phyloP scores from a whole-genome alignment of 2,329 filamentous ascomycete species.

The Fusarium compactum region DNA sequence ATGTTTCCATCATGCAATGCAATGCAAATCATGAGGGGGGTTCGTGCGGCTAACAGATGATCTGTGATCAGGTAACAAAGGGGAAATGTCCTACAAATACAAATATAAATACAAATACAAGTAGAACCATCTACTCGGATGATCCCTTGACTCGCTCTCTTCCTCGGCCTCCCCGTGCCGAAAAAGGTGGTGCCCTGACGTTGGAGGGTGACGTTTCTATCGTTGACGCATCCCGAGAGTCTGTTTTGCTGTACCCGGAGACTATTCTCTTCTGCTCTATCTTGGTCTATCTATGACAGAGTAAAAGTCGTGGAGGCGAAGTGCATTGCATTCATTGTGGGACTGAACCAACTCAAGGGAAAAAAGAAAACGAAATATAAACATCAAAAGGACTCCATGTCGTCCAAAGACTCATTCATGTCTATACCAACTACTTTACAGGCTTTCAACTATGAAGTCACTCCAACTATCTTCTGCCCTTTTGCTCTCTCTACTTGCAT shows the following conservation, averaged over 20 bases:
- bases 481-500: conserved; percentile 44
- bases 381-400: neutral
- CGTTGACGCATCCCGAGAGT: conserved; percentile 37
- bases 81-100: neutral
- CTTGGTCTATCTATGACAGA: conserved; percentile 17
- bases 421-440: neutral
- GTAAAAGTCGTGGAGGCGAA: neutral
- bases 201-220: conserved; percentile 13
- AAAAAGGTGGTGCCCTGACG: conserved; percentile 38
- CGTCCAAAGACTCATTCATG: neutral
- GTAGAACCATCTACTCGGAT: neutral
- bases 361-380: neutral
- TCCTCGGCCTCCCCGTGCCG: conserved; percentile 36
- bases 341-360: neutral
- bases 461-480: conserved; percentile 44
- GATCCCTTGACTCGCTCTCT: conserved; percentile 4
- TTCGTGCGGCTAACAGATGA: conserved; percentile 12
- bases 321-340: neutral
- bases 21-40: conserved; percentile 7
- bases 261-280: neutral
- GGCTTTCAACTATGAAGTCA: conserved; percentile 53
- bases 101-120: neutral
- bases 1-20: conserved; percentile 21
- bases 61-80: neutral
- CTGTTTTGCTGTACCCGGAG: conserved; percentile 1